Evolutionary conservation across 2,329 filamentous ascomycete genomes (phyloP).

Genomic region (Chaetomiaceae sp.): DNA sequence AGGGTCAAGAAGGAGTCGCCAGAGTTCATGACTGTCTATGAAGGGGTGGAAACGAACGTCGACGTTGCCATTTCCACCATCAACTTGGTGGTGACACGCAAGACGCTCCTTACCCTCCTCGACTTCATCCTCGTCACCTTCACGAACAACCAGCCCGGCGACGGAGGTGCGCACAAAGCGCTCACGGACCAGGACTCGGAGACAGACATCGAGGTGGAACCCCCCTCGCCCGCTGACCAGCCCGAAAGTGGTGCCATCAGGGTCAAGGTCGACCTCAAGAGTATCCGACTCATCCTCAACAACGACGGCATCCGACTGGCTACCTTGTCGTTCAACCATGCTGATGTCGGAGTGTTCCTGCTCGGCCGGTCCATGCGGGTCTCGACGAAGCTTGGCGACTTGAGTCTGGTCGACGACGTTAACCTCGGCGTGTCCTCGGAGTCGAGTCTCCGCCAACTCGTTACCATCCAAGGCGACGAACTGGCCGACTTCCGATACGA

Average conservation of each 20-base stretch:
- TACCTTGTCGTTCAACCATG: constrained; percentile 87
- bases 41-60: constrained; percentile 90
- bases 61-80: constrained; percentile 91
- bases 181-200: constrained; percentile 39
- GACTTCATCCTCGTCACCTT: constrained; percentile 96
- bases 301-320: constrained; percentile 95
- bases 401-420: constrained; percentile 88
- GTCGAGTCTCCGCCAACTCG: constrained; percentile 77
- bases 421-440: constrained; percentile 81
- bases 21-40: constrained; percentile 86
- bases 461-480: constrained; percentile 93
- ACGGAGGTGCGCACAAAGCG: constrained; percentile 32
- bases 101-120: constrained; percentile 83
- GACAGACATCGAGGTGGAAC: constrained; percentile 36
- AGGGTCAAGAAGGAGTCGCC: constrained; percentile 88
- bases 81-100: constrained; percentile 89
- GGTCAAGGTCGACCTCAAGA: constrained; percentile 90
- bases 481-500: constrained; percentile 97
- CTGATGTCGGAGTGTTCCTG: constrained; percentile 85
- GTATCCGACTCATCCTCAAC: constrained; percentile 90
- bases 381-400: constrained; percentile 77
- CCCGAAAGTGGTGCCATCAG: constrained; percentile 70
- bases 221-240: constrained; percentile 34
- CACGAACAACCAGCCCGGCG: constrained; percentile 48
- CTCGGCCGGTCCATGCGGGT: constrained; percentile 83